These are phyloP conservation scores for Ophiognomonia clavigignenti-juglandacearum DNA, from an alignment of 2,329 filamentous ascomycete genomes.

Conservation along the genomic window DNA sequence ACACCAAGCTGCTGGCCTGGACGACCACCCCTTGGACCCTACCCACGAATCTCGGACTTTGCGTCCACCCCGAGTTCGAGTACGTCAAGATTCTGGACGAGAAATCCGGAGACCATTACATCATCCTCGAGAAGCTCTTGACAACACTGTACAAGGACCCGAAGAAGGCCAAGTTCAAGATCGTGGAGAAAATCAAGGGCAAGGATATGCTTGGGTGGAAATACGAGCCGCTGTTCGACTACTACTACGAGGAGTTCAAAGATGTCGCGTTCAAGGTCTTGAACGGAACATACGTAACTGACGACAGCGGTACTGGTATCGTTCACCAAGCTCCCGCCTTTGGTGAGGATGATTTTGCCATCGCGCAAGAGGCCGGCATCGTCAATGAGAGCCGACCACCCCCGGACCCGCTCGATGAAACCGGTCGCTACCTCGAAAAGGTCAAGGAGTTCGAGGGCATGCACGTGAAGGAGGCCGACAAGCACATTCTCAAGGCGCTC, in stretches of 20 bases:
- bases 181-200: constrained; percentile 74
- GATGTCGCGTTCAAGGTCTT: constrained; percentile 77
- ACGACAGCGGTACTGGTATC: constrained; percentile 86
- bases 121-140: constrained; percentile 77
- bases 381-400: constrained; percentile 72
- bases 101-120: constrained; percentile 75
- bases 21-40: constrained; percentile 82
- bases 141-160: constrained; percentile 86
- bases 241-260: constrained; percentile 86
- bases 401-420: constrained; percentile 88
- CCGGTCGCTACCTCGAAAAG: constrained; percentile 71
- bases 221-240: constrained; percentile 84
- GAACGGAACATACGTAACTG: constrained; percentile 80
- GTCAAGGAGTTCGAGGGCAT: constrained; percentile 78
- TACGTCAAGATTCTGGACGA: constrained; percentile 84
- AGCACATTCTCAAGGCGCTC: constrained; percentile 85
- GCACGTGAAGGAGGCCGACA: constrained; percentile 90
- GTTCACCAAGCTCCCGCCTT: constrained; percentile 93
- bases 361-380: constrained; percentile 70
- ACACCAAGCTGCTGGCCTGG: constrained; percentile 76
- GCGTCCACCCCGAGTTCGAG: constrained; percentile 71
- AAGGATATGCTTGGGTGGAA: constrained; percentile 83
- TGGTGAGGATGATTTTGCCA: constrained; percentile 92
- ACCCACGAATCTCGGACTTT: constrained; percentile 70
- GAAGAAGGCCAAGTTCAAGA: constrained; percentile 90